Conservation (phyloP, 2,329 filamentous ascomycete species). For the Fusarium caatingaense region DNA sequence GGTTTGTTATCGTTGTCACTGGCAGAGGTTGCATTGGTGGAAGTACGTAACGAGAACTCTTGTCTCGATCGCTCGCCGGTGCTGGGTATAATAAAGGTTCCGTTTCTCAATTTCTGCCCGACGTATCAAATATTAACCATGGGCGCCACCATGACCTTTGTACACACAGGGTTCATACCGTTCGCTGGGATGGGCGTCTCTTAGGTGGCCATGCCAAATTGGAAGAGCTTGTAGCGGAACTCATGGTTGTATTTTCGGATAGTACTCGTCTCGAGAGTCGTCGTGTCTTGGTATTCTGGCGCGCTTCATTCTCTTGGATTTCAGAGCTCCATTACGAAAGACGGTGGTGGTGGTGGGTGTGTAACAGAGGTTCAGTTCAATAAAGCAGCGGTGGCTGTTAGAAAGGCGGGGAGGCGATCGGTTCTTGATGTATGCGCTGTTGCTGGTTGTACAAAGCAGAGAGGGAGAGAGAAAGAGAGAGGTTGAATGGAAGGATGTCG, state of each 20-base stretch:
- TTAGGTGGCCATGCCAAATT: slow-evolving; percentile 55
- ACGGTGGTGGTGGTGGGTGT: neutral
- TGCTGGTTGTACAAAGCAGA: slow-evolving; percentile 8
- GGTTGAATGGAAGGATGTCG: neutral
- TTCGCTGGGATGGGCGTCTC: slow-evolving; percentile 59
- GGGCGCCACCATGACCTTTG: neutral
- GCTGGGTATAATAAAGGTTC: slow-evolving; percentile 85
- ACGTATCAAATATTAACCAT: slow-evolving; percentile 20
- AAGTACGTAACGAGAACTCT: slow-evolving; percentile 78
- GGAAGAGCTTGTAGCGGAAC: slow-evolving; percentile 49
- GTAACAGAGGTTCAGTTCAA: neutral
- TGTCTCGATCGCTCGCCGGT: slow-evolving; percentile 88
- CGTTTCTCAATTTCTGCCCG: slow-evolving; percentile 78
- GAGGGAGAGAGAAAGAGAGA: neutral
- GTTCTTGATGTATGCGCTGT: neutral
- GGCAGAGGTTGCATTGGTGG: slow-evolving; percentile 46
- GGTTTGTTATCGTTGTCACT: slow-evolving; percentile 20
- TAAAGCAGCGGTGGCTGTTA: neutral
- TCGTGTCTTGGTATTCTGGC: slow-evolving; percentile 22
- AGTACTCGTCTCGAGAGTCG: slow-evolving; percentile 38
- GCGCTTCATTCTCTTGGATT: slow-evolving; percentile 41
- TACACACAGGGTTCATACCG: slow-evolving; percentile 50
- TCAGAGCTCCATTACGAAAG: slow-evolving; percentile 34
- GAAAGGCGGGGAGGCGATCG: neutral
- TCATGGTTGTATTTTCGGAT: slow-evolving; percentile 57